A percentile compares a stretch with the other conserved stretches of the same genome.
Conservation (phyloP, 2,329 filamentous ascomycete genomes). For the Coniochaeta ligniaria region DNA sequence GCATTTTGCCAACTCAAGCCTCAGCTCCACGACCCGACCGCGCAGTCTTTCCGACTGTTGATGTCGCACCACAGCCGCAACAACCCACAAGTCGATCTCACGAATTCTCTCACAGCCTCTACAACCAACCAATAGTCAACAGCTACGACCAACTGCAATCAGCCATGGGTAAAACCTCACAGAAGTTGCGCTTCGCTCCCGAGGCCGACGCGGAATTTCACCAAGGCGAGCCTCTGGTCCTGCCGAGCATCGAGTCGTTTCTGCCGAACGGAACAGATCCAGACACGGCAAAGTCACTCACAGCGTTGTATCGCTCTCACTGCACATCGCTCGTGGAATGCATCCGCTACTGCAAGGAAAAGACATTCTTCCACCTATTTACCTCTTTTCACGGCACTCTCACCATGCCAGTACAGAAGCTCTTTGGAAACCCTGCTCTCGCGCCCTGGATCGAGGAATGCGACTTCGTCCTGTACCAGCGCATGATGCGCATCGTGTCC, state of each 20-base stretch:
- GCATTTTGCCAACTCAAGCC: background rate
- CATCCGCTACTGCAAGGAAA: constrained; percentile 92
- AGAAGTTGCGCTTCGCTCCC: constrained; percentile 54
- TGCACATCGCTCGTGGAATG: constrained; percentile 94
- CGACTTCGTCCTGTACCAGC: constrained; percentile 92
- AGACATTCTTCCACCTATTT: constrained; percentile 92
- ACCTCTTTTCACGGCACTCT: constrained; percentile 93
- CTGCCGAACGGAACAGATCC: constrained; percentile 75
- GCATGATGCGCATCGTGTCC: constrained; percentile 88
- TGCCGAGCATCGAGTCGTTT: constrained; percentile 83
- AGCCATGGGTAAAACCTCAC: constrained; percentile 48
- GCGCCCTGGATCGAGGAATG: constrained; percentile 93
- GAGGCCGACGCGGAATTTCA: constrained; percentile 47
- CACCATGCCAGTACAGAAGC: constrained; percentile 91
- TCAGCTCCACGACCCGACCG: constrained; percentile 18
- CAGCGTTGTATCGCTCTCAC: constrained; percentile 85
- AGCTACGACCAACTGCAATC: constrained; percentile 52
- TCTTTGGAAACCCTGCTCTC: constrained; percentile 74
- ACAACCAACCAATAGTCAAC: constrained; percentile 49
- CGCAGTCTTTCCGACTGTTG: constrained; percentile 30
- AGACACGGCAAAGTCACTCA: constrained; percentile 79
- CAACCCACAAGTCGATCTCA: constrained; percentile 17
- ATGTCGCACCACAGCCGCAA: constrained; percentile 23
- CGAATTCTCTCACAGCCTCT: constrained; percentile 42
- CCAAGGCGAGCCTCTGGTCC: constrained; percentile 52